Base-by-base conservation (phyloP, 2,329 filamentous ascomycete genomes). In the Penicillium janthinellum region DNA sequence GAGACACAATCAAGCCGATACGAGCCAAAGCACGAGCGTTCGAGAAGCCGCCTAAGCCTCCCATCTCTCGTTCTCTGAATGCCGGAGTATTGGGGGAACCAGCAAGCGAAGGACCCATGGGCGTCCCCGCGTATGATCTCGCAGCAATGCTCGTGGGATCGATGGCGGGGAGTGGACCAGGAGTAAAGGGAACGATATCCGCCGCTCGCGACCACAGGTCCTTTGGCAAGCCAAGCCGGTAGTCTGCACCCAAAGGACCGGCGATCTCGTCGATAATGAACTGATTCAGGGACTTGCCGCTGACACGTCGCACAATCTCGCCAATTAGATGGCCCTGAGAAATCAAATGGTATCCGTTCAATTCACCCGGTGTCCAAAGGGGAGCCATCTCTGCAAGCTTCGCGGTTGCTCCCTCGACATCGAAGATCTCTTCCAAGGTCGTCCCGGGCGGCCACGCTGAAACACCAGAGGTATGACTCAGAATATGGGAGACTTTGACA, bases 211-310 rank as follows among this genome's bases (percentile, higher is more conserved):
- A 41, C 73, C 73, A 78, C 59, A 82, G 77, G 6, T 74, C 65
- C 51, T 83, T 78, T 1, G 62, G 51, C 2, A 77, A 70, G 0
- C 81, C 81, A 15, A 84, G 70, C 44, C 78, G 75, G 56, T 82
- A 83, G 64, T 84, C 82, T 1, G 81, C 81, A 0, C 64, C 64
- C 3, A 81, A 62, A 0, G 82, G 81, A 0, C 52, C 66, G 0
- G 78, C 71, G 22, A 84, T 77, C 52, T 80, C 77, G 1, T 78
- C 75, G 2, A 62, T 65, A 28, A 81, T 71, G 59, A 83, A 83
- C 35, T 81, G 68, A n/a, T 68, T 72, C 39, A 83, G 60, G 0
- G 74, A 60, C 59, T 78, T 77, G 0, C 81, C 80, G 0, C 71
- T 79, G 0, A 73, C 64, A 0, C 80, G 74, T 1, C 72, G 71